Evolutionary conservation across 1,284 basidiomycete genomes (phyloP).

Genomic region (Rhizoctonia solani): DNA sequence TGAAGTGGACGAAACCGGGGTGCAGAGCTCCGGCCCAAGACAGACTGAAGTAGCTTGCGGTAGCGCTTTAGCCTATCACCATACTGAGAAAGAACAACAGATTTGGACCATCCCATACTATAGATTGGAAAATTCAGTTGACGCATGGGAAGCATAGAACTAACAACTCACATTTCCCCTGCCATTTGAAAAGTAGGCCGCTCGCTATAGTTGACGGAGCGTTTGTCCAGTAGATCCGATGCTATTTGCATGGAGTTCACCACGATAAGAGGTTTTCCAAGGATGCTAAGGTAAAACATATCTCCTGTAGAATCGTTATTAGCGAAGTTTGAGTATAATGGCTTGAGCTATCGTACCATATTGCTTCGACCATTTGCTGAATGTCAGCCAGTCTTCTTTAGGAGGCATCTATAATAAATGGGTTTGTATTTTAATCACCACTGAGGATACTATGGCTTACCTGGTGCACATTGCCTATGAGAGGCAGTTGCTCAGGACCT

Average conservation of each 20-base stretch:
- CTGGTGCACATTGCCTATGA: slow-evolving; percentile 31
- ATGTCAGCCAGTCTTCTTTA: slow-evolving; percentile 32
- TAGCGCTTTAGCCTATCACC: slow-evolving; percentile 31
- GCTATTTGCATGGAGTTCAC: slow-evolving; percentile 38
- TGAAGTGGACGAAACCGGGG: slow-evolving; percentile 27
- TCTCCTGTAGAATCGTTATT: slow-evolving; percentile 16
- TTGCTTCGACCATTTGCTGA: slow-evolving; percentile 27
- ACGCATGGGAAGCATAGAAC: too few species aligned
- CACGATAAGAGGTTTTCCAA: slow-evolving; percentile 38
- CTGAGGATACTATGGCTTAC: neutral
- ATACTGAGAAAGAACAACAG: slow-evolving; percentile 29
- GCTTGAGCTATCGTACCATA: neutral
- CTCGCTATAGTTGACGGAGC: slow-evolving; percentile 40
- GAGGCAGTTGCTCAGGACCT: slow-evolving; percentile 14
- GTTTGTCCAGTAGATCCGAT: slow-evolving; percentile 40
- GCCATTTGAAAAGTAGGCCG: slow-evolving; percentile 34
- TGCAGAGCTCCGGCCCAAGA: slow-evolving; percentile 4
- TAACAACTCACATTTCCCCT: slow-evolving; percentile 22
- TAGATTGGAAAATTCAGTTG: neutral
- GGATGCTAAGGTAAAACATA: slow-evolving; percentile 36
- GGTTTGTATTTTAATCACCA: neutral
- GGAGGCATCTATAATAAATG: slow-evolving; percentile 14
- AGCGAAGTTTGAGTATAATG: neutral
- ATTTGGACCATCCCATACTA: slow-evolving; percentile 33
- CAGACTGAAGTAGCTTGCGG: slow-evolving; percentile 30